A percentile compares a stretch with the other conserved stretches of the same genome.
Evolutionary conservation across 768 basidiomycete genomes (phyloP).

Genomic region (Holtermannia corniformis): DNA sequence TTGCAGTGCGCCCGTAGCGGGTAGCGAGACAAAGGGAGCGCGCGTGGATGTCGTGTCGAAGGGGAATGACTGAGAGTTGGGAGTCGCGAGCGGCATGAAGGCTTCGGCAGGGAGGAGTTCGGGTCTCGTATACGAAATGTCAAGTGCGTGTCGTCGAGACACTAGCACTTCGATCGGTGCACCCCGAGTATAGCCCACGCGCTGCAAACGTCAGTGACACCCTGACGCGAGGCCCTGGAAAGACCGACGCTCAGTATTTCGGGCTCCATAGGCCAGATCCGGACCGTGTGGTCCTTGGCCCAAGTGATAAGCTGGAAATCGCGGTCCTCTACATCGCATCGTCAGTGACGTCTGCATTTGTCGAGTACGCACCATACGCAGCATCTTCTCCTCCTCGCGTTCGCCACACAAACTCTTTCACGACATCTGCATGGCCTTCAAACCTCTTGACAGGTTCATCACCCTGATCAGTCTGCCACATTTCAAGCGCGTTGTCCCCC

Average conservation of each 20-base stretch:
- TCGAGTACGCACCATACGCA: constrained; percentile 44
- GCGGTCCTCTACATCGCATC: constrained; percentile 44
- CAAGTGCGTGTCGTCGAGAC: constrained; percentile 36
- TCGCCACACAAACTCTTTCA: constrained; percentile 98
- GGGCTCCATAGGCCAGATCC: constrained; percentile 77
- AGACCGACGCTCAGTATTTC: no score
- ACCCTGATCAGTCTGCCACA: constrained; percentile 53
- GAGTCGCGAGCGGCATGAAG: not conserved
- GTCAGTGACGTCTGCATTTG: not conserved
- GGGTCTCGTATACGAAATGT: constrained; percentile 37
- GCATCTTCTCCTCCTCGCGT: constrained; percentile 49
- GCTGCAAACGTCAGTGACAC: constrained; percentile 7
- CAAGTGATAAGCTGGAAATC: constrained; percentile 61
- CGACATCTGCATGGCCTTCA: constrained; percentile 82
- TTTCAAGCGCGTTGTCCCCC: constrained; percentile 70
- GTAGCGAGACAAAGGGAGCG: not conserved
- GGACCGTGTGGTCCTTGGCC: constrained; percentile 82
- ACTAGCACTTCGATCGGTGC: constrained; percentile 39
- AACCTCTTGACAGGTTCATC: constrained; percentile 54
- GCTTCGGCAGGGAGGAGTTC: not conserved
- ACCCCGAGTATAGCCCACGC: constrained; percentile 41
- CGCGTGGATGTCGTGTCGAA: not conserved
- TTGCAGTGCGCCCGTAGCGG: not conserved
- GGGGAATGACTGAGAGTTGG: not conserved
- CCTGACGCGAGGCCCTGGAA: constrained; percentile 49